These are phyloP conservation scores for Leishmania lainsoni DNA, from an alignment of 208 protist genomes.

Conservation along the genomic window DNA sequence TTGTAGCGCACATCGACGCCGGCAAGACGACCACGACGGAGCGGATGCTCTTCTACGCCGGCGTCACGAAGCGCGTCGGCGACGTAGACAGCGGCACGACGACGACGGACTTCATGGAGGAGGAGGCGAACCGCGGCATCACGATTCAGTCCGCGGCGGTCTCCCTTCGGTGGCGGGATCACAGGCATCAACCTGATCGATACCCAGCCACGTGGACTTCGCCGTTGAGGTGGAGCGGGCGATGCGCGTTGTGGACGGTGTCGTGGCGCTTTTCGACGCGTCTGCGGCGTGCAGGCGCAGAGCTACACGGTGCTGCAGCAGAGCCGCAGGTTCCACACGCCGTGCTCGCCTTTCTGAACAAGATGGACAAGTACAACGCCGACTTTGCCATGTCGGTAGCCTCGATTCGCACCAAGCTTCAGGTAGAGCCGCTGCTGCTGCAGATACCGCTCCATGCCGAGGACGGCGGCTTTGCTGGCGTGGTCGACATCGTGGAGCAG, in stretches of 20 bases:
- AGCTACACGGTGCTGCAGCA: slow-evolving; percentile 92
- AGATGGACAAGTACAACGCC: slow-evolving; percentile 96
- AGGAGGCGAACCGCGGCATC: slow-evolving; percentile 97
- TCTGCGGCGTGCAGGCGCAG: slow-evolving; percentile 95
- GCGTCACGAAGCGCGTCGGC: slow-evolving; percentile 80
- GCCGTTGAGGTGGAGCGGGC: slow-evolving; percentile 97
- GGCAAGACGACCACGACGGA: slow-evolving; percentile 97
- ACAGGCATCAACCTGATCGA: slow-evolving; percentile 95
- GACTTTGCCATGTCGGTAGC: slow-evolving; percentile 70
- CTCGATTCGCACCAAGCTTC: slow-evolving; percentile 82
- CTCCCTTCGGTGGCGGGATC: slow-evolving; percentile 85
- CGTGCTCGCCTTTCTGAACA: slow-evolving; percentile 94
- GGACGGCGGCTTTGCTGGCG: slow-evolving; percentile 77
- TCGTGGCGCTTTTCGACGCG: slow-evolving; percentile 96
- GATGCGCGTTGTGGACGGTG: slow-evolving; percentile 96
- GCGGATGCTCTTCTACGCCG: slow-evolving; percentile 95
- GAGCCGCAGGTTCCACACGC: slow-evolving; percentile 81
- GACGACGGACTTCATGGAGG: slow-evolving; percentile 96
- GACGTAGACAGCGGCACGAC: slow-evolving; percentile 97
- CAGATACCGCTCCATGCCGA: slow-evolving; percentile 87
- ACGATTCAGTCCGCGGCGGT: slow-evolving; percentile 96
- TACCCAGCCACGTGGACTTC: slow-evolving; percentile 98
- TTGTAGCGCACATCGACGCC: slow-evolving; percentile 96
- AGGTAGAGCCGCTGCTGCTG: slow-evolving; percentile 83
- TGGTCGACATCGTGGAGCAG: slow-evolving; percentile 90